Percentiles rank a stretch among this genome's conserved stretches.
Evolutionary conservation across 2,329 filamentous ascomycete genomes (phyloP).

Genomic region (Trichoderma cornu-damae): DNA sequence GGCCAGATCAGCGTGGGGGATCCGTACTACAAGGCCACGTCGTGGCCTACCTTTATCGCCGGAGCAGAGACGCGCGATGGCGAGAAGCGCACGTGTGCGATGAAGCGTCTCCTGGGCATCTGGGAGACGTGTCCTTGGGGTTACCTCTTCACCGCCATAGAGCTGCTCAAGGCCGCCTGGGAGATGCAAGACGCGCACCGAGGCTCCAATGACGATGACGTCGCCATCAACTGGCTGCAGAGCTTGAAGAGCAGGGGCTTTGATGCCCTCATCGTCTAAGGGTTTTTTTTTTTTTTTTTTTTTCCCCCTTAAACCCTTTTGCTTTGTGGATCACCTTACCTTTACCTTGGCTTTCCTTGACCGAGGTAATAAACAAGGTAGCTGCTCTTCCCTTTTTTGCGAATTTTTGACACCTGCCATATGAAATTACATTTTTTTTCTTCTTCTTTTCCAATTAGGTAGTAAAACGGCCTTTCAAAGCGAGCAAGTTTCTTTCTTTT

Average conservation of each 20-base stretch:
- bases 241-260: conserved; percentile 41
- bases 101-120: conserved; percentile 43
- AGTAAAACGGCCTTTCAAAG: neutral
- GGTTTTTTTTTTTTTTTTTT: too few relatives aligned
- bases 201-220: conserved; percentile 19
- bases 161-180: conserved; percentile 46
- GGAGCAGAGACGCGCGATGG: conserved; percentile 49
- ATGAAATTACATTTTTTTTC: neutral
- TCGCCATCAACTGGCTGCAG: conserved; percentile 38
- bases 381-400: neutral
- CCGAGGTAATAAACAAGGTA: too few relatives aligned
- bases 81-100: conserved; percentile 46
- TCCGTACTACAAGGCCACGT: conserved; percentile 53
- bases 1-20: conserved; percentile 44
- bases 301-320: too few relatives aligned
- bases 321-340: too few relatives aligned
- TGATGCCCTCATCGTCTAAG: conserved; percentile 45
- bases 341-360: too few relatives aligned
- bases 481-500: neutral
- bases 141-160: conserved; percentile 46
- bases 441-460: neutral
- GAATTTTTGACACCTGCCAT: neutral
- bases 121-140: conserved; percentile 46
- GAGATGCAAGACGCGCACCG: conserved; percentile 36
- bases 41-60: conserved; percentile 56